Evolutionary conservation across 2,329 filamentous ascomycete species (phyloP), one percentile per base, ranked within the genome.

Genomic region (Colletotrichum sansevieriae): DNA sequence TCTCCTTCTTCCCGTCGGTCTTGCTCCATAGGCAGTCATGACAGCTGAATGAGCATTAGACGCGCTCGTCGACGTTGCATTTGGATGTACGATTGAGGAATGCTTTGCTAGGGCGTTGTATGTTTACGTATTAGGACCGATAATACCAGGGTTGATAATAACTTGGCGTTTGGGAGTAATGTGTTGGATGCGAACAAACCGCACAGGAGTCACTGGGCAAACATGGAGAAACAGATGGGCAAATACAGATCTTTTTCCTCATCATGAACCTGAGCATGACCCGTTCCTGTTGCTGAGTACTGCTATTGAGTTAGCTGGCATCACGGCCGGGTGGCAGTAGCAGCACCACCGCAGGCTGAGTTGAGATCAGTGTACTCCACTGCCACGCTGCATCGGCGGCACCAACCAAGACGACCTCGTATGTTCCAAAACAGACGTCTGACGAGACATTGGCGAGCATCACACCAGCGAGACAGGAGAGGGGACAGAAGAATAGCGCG

Each of bases 11-110:
- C 43, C 13, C 43, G 43, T n/a, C 15, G 10, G n/a, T 46, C 43
- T 46, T 46, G 43, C 3, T 11, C 43, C 4, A 46, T 6, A 20
- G 43, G 43, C 2, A 11, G n/a, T 46, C 18, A 46, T 46, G 43
- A 46, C 43, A 46, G n/a, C 6, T 46, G 43, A 46, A 46, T 46
- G 43, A 46, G 12, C 18, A 46, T 46, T 20, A 46, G 43, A 46
- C 18, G 43, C 43, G 43, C 43, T 46, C n/a, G n/a, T 46, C 43
- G n/a, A 46, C 43, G 43, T 46, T 46, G 43, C n/a, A 6, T 46
- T 11, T 20, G 7, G 43, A 46, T 46, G 43, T 12, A 46, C n/a
- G 43, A 46, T 46, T 20, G n/a, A 20, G 43, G 43, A 46, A 9
- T 46, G 43, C 12, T 46, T 12, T 46, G 43, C 20, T 46, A 9